Evolutionary conservation across 1,284 basidiomycete genomes (phyloP), one percentile per base, ranked within the genome.

Genomic region (Microbotryum scabiosae): DNA sequence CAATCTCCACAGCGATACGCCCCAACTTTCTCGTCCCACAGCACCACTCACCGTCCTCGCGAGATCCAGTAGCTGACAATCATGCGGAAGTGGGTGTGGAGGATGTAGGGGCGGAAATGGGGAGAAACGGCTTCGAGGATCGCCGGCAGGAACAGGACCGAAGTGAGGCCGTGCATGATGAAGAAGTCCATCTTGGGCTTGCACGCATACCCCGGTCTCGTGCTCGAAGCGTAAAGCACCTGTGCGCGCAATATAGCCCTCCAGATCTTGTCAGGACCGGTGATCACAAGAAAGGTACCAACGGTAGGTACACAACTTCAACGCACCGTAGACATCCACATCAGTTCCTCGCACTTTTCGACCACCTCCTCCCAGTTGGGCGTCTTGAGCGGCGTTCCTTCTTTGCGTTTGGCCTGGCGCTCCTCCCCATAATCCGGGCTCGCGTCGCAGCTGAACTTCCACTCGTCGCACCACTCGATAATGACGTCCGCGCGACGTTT

Each of bases 81-180:
- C 21, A 69, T 61, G 30, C 69, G 60, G 61, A 71, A 72, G 45
- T 71, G 69, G 2, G 67, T 64, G 32, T 65, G 58, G 41, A 72
- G 64, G 26, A 71, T 53, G 58, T 67, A 63, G 5, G 70, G 70
- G 16, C 71, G 60, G 14, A 64, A 59, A 28, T 66, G 59, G 2
- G 71, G 69, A 10, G 65, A 69, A 21, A 71, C 51, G 44, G 49
- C 60, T 53, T 72, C 67, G 47, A 72, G 64, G 23, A 72, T 49
- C 5, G 63, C 51, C 1, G 69, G 70, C 1, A 72, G 60, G 62
- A 72, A 70, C 20, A 72, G 48, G 28, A 64, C 59, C 43, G 63
- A 63, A 18, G 69, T 72, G 21, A 72, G 51, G 25, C 60, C 65
- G 58, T 72, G 70, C 70, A 72, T 72, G 25, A 62, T 47, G 66